Conservation (phyloP, 176 grass and related monocot species). For the Aegilops tauschii region DNA sequence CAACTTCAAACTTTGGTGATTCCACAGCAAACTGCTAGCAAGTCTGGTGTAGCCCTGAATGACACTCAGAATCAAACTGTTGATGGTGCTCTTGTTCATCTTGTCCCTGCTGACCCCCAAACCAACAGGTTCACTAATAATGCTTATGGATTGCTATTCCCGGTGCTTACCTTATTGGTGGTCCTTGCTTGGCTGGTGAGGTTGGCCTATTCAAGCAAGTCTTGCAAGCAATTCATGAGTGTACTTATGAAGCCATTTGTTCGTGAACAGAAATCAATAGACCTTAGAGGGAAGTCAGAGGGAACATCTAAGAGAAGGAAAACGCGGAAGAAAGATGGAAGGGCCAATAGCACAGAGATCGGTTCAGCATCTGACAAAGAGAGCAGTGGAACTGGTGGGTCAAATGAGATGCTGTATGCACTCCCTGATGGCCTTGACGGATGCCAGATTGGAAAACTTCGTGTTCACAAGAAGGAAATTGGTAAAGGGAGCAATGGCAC, state of each 20-base stretch:
- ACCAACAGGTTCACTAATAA: conserved; percentile 23
- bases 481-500: conserved; percentile 98
- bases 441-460: conserved; percentile 75
- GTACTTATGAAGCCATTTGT: conserved; percentile 36
- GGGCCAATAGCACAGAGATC: conserved; percentile 20
- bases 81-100: conserved; percentile 20
- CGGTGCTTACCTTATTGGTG: conserved; percentile 25
- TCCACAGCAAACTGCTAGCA: conserved; percentile 10
- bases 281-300: conserved; percentile 43
- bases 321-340: conserved; percentile 52
- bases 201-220: conserved; percentile 26
- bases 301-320: conserved; percentile 74
- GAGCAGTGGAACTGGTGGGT: conserved; percentile 38
- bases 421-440: conserved; percentile 42
- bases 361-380: conserved; percentile 38
- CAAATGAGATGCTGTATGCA: conserved; percentile 19
- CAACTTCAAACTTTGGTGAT: not conserved
- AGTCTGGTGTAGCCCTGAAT: conserved; percentile 23
- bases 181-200: conserved; percentile 38
- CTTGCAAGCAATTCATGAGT: conserved; percentile 30
- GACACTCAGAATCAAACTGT: conserved; percentile 24
- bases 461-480: conserved; percentile 79
- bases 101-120: conserved; percentile 25
- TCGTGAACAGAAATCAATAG: conserved; percentile 34
- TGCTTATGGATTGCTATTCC: conserved; percentile 36